Base-by-base conservation (phyloP, 108 stramenopile genomes). In the Stephanodiscus triporus region DNA sequence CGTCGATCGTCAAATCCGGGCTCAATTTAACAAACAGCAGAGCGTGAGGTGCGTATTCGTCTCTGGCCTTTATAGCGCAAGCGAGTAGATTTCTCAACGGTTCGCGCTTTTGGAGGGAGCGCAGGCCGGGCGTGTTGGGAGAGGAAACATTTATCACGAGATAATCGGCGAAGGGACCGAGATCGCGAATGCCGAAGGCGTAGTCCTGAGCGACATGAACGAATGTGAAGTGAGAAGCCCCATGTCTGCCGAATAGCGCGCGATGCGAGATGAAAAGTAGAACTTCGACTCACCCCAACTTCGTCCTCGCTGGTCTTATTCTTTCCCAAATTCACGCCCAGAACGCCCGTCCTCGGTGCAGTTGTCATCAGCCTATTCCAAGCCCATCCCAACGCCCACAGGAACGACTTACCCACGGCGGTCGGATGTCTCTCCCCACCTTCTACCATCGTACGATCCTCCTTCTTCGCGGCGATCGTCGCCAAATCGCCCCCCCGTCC, bases 271-370 rank as follows among this genome's bases (percentile, higher is more conserved):
- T 22, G 54, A 38, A 56, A 23, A 68, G 1, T 49, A 30, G 7
- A 26, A 16, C 43, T 19, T 23, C 13, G 26, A 62, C 81, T 82
- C 48, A 85, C 70, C 38, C 66, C 75, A 16, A 84, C 82, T 51
- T 84, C 81, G 60, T 75, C 76, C 16, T 50, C 42, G 26, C 87
- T 83, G 0, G 77, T 85, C 74, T 97, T 98, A 85, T 99, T 99
- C 84, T 97, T 98, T 13, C 97, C 97, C 56, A 99, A 67, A 70
- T 99, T 99, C 43, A 98, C 84, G 11, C 98, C 94, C 47, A 95
- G 32, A 20, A 94, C 22, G 19, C 90, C 86, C 36, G 70, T 64
- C 13, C 67, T 61, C 13, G 36, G 70, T 49, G 56, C 55, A 30
- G 76, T 54, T 37, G 32, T 49, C 68, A 73, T 55, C 43, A 73